Evolutionary conservation across 192 early-diverging fungal species (phyloP).

Genomic region (Chytriomyces sp.): DNA sequence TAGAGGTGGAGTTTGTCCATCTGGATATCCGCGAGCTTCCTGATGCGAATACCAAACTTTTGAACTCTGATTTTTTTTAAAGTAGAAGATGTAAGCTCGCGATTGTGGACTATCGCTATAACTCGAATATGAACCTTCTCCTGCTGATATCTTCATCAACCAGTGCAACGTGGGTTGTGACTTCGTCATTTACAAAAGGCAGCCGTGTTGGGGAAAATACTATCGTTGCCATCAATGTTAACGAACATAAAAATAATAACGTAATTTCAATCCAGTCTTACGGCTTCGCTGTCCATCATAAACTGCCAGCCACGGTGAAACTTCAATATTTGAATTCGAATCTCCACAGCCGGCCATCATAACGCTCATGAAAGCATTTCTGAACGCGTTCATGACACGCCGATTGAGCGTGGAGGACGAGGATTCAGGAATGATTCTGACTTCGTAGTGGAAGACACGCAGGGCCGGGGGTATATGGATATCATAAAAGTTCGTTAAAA

Average conservation of each 20-base stretch:
- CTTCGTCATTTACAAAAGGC: slow-evolving; percentile 33
- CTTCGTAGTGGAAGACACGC: slow-evolving; percentile 17
- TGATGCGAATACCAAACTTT: slow-evolving; percentile 23
- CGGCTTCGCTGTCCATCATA: slow-evolving; percentile 31
- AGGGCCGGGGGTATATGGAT: slow-evolving; percentile 8
- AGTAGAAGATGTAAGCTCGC: neutral
- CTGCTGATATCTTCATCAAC: slow-evolving; percentile 30
- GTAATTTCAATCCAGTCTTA: neutral
- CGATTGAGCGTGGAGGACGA: slow-evolving; percentile 26
- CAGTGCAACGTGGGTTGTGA: slow-evolving; percentile 16
- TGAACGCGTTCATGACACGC: slow-evolving; percentile 22
- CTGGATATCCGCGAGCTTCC: slow-evolving; percentile 22
- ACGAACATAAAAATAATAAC: no score
- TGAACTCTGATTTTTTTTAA: slow-evolving; percentile 22
- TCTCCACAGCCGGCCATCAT: neutral
- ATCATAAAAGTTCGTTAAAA: slow-evolving; percentile 32
- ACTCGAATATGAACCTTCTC: slow-evolving; percentile 9
- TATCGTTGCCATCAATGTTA: neutral
- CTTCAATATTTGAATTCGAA: neutral
- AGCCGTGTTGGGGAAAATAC: slow-evolving; percentile 31
- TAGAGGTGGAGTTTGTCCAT: slow-evolving; percentile 23
- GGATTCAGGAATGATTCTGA: slow-evolving; percentile 19
- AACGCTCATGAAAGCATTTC: slow-evolving; percentile 6
- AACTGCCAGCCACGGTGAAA: slow-evolving; percentile 11
- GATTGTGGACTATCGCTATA: neutral